These are phyloP conservation scores for Exsudoporus floridanus DNA, from an alignment of 1,284 basidiomycete species.

Conservation along the genomic window DNA sequence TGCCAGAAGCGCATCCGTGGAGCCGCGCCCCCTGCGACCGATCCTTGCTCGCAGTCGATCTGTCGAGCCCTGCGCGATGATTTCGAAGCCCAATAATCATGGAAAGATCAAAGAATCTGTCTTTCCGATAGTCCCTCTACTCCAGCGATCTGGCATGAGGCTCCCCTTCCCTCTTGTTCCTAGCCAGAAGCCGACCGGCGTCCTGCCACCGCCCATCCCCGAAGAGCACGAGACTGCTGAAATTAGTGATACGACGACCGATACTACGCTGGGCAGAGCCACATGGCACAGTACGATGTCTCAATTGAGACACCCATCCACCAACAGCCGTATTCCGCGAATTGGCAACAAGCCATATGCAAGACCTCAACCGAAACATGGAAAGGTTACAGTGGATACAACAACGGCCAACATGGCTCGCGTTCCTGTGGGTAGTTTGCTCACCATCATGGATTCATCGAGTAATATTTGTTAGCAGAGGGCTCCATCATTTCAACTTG, in stretches of 20 bases:
- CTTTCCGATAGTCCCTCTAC: constrained; percentile 21
- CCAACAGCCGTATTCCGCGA: constrained; percentile 66
- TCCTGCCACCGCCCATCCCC: constrained; percentile 31
- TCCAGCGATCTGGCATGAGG: constrained; percentile 24
- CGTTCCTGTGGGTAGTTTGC: constrained; percentile 21
- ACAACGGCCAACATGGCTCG: neutral
- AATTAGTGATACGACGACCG: neutral
- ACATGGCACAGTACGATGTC: constrained; percentile 40
- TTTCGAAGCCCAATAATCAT: constrained; percentile 8
- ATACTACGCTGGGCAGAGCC: neutral
- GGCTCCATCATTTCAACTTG: constrained; percentile 9
- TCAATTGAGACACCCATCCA: constrained; percentile 51
- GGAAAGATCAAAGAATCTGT: constrained; percentile 19
- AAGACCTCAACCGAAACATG: constrained; percentile 36
- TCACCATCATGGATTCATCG: neutral
- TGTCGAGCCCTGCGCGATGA: constrained; percentile 24
- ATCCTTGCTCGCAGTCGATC: constrained; percentile 31
- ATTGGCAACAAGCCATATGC: constrained; percentile 66
- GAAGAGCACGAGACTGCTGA: constrained; percentile 29
- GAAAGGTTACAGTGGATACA: constrained; percentile 2
- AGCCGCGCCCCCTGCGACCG: constrained; percentile 16
- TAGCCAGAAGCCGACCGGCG: constrained; percentile 14
- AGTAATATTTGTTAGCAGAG: constrained; percentile 12
- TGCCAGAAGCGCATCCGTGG: constrained; percentile 30
- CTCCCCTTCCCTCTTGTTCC: constrained; percentile 48